Evolutionary conservation across 2,329 filamentous ascomycete species (phyloP).

Genomic region (Scytalidium sp.): DNA sequence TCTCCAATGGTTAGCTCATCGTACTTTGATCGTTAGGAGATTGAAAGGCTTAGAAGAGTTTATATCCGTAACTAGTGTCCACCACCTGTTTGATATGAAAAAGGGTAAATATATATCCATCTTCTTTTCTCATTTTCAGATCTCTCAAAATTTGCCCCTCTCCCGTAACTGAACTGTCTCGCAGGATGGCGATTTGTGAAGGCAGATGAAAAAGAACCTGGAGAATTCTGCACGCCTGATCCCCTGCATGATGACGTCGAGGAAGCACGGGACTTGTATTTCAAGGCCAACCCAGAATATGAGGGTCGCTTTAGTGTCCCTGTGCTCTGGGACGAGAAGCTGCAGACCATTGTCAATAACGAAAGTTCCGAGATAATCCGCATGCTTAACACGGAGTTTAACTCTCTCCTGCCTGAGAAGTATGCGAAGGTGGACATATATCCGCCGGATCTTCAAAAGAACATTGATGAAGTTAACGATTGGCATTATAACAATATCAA

Average conservation of each 20-base stretch:
- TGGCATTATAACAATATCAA: constrained; percentile 75
- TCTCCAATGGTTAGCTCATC: constrained; percentile 48
- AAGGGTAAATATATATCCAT: constrained; percentile 34
- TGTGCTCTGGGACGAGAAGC: constrained; percentile 60
- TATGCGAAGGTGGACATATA: constrained; percentile 61
- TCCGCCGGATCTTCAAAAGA: constrained; percentile 53
- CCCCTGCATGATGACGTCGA: constrained; percentile 54
- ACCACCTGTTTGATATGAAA: constrained; percentile 58
- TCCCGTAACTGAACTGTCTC: not conserved
- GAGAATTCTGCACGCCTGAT: constrained; percentile 61
- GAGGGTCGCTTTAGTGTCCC: constrained; percentile 65
- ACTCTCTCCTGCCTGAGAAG: constrained; percentile 59
- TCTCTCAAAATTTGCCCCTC: too few species aligned
- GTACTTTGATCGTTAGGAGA: constrained; percentile 79
- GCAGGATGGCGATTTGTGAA: constrained; percentile 60
- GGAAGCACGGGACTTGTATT: constrained; percentile 63
- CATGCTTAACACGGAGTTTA: constrained; percentile 75
- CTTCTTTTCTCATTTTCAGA: constrained; percentile 37
- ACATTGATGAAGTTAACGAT: constrained; percentile 72
- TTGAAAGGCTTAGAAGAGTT: constrained; percentile 87
- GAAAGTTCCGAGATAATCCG: constrained; percentile 78
- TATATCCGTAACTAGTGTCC: constrained; percentile 42
- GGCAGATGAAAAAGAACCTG: constrained; percentile 50
- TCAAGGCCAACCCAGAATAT: constrained; percentile 60
- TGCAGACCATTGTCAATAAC: constrained; percentile 70